These are phyloP conservation scores for Gossypium aridum DNA, from an alignment of 441 rosid species.

Conservation along the genomic window DNA sequence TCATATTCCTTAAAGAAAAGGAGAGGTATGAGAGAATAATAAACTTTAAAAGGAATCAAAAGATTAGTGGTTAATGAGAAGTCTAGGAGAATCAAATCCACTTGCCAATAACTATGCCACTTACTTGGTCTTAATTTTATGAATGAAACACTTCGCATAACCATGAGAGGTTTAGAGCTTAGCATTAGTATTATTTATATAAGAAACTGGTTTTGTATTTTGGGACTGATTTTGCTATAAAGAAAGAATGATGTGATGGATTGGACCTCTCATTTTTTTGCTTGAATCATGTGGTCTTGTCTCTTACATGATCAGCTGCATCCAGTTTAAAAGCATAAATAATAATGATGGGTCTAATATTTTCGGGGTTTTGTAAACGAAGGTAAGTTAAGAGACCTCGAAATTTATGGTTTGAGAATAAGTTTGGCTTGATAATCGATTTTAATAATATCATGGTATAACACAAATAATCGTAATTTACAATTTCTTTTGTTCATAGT, in stretches of 20 bases:
- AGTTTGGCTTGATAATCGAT: no score
- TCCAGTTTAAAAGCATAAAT: constrained; percentile 7
- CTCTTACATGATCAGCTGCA: constrained; percentile 7
- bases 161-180: neutral
- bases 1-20: constrained; percentile 9
- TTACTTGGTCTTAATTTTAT: neutral
- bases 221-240: neutral
- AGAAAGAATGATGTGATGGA: constrained; percentile 20
- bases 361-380: no score
- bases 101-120: constrained; percentile 1
- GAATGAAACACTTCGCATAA: neutral
- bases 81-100: neutral
- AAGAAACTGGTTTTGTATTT: neutral
- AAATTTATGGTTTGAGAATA: no score
- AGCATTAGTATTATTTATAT: neutral
- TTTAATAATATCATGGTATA: no score
- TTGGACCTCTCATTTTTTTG: constrained; percentile 22
- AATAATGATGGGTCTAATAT: no score
- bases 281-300: constrained; percentile 19
- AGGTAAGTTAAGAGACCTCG: no score
- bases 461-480: no score
- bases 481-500: neutral
- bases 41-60: neutral
- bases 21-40: constrained; percentile 2
- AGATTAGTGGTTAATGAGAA: neutral